Evolutionary conservation across 768 basidiomycete species (phyloP), one percentile per base, ranked within the genome.

Genomic region (Podaxis mareebaensis): DNA sequence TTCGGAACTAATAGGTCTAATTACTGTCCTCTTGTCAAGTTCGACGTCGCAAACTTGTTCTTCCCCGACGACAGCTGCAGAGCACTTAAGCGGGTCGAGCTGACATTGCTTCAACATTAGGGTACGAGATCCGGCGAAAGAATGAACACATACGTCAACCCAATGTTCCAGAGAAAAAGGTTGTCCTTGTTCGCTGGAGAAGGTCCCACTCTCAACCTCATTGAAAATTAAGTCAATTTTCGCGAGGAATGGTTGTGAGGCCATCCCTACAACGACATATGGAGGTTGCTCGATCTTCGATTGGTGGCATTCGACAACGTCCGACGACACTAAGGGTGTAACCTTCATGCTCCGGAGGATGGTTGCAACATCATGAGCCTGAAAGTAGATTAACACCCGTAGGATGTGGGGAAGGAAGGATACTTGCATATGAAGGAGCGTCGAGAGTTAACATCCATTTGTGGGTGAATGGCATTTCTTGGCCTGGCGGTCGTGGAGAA

Each of bases 381-480:
- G 38, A 28, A 58, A n/a, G 26, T 28, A 22, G 42, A 36, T n/a
- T 51, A 58, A 55, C 38, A 26, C 0, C 42, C 17, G 22, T 38
- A n/a, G 39, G 55, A 8, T 6, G 28, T 15, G 7, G 38, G 57
- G 30, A 8, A 38, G 26, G 24, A 67, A 67, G 17, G 22, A 42
- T 12, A 74, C 77, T 36, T 54, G 82, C 84, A 65, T 85, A 85
- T 46, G 83, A 81, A 26, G 84, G 81, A 4, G 83, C 76, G 61
- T 84, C 81, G 12, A 83, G 75, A 0, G 79, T 81, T 42, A 85
- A 74, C 83, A 83, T 84, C 84, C 84, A 85, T 69, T 80, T 81
- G 68, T 84, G 80, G 1, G 80, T 79, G 62, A 77, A 75, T 2
- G 65, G 65, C 58, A 65, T 40, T 70, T 60, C n/a, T 59, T 53